Conservation (phyloP, 2,329 filamentous ascomycete genomes). For the Trichoderma asperellum region DNA sequence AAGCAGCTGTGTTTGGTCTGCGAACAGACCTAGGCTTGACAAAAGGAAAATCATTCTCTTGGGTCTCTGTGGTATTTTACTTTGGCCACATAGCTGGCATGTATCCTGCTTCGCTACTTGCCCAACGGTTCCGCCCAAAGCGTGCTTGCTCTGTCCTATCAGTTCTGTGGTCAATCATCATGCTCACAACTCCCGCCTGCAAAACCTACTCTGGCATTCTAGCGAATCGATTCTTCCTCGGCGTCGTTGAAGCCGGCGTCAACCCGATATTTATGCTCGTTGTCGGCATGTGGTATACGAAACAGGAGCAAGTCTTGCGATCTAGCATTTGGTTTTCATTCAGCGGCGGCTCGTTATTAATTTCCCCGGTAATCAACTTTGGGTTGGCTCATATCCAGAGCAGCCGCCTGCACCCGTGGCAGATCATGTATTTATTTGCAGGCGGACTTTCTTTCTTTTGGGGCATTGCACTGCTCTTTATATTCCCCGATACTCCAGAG, state of each 20-base stretch:
- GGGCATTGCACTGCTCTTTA: not conserved
- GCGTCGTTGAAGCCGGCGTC: not conserved
- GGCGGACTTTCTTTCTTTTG: not conserved
- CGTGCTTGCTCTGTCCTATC: not conserved
- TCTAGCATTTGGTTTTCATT: not conserved
- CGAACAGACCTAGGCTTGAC: not conserved
- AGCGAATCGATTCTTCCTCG: not conserved
- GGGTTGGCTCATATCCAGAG: not conserved
- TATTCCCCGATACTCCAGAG: not conserved
- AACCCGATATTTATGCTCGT: not conserved
- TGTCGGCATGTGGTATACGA: not conserved
- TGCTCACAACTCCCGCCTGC: not conserved
- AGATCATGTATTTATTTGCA: not conserved
- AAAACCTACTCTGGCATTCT: not conserved
- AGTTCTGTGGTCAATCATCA: not conserved
- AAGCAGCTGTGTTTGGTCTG: conserved; percentile 4
- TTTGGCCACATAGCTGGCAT: conserved; percentile 1
- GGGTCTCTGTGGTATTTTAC: conserved; percentile 1
- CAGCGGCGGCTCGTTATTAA: not conserved
- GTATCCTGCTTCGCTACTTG: conserved; percentile 3
- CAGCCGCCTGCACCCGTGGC: not conserved
- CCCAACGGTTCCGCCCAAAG: not conserved
- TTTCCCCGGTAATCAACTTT: not conserved
- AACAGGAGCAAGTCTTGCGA: not conserved
- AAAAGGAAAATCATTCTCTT: not conserved